These are phyloP conservation scores for Quercus lobata DNA, from an alignment of 331 rosid species.

Conservation along the genomic window DNA sequence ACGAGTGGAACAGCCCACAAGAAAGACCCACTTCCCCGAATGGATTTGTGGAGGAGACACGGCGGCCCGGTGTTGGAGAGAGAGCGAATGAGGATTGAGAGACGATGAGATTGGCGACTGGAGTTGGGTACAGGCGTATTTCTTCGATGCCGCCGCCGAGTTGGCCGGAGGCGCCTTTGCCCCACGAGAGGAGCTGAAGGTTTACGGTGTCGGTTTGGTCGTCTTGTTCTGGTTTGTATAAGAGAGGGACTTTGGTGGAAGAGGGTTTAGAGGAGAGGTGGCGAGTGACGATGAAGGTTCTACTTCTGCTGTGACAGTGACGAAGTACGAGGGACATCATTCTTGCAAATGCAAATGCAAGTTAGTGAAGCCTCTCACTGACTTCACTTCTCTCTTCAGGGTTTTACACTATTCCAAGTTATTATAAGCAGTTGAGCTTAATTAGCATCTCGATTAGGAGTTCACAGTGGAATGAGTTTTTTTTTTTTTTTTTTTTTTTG, in stretches of 20 bases:
- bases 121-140: constrained; percentile 76
- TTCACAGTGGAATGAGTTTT: too few species aligned
- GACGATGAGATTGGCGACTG: constrained; percentile 57
- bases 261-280: constrained; percentile 25
- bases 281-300: constrained; percentile 23
- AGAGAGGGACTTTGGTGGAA: constrained; percentile 38
- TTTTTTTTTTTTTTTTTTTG: too few species aligned
- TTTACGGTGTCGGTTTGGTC: constrained; percentile 20
- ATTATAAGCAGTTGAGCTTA: too few species aligned
- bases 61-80: constrained; percentile 50
- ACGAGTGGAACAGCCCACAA: constrained; percentile 91
- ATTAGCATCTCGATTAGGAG: too few species aligned
- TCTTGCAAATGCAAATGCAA: background rate
- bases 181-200: constrained; percentile 89
- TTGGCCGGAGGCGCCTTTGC: constrained; percentile 90
- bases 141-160: constrained; percentile 96
- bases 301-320: constrained; percentile 10
- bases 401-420: too few species aligned
- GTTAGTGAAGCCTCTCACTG: too few species aligned
- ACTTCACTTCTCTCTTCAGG: too few species aligned
- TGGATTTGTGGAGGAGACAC: background rate
- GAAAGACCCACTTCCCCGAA: constrained; percentile 62
- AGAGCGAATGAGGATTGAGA: constrained; percentile 53
- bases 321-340: background rate
- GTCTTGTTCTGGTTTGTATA: constrained; percentile 40